A percentile compares a stretch with the other conserved stretches of the same genome.
Conservation (phyloP, 164 flowering plant genomes). For the Santalum album region DNA sequence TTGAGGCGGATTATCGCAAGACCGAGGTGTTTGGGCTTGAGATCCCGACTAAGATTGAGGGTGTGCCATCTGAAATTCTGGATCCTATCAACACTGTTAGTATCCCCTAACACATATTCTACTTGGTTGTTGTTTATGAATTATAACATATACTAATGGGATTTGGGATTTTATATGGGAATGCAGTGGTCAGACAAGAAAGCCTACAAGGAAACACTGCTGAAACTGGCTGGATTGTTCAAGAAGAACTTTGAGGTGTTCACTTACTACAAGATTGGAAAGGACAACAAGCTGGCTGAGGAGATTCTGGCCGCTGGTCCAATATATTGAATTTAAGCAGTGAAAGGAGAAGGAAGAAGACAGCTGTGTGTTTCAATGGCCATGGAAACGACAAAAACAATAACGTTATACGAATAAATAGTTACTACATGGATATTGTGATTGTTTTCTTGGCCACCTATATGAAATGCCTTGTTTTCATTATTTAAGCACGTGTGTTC, state of each 20-base stretch:
- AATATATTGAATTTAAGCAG: slow-evolving; percentile 22
- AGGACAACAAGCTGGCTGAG: slow-evolving; percentile 61
- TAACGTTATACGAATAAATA: no score
- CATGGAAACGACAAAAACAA: background rate
- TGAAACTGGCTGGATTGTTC: slow-evolving; percentile 86
- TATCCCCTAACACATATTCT: background rate
- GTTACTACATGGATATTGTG: no score
- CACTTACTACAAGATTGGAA: slow-evolving; percentile 70
- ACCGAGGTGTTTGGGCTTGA: slow-evolving; percentile 85
- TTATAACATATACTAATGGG: background rate
- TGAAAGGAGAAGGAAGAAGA: background rate
- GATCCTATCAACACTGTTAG: slow-evolving; percentile 82
- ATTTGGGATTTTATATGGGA: background rate
- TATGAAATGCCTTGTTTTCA: no score
- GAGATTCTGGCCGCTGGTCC: slow-evolving; percentile 97
- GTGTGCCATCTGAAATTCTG: slow-evolving; percentile 87
- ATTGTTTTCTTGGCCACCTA: no score
- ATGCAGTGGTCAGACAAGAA: slow-evolving; percentile 81
- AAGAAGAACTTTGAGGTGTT: slow-evolving; percentile 80
- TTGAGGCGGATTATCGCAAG: slow-evolving; percentile 54
- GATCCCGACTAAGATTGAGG: slow-evolving; percentile 75
- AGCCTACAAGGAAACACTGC: slow-evolving; percentile 55
- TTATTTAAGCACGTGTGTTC: no score
- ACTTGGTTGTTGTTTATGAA: background rate
- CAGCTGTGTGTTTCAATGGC: background rate